Base-by-base conservation (phyloP, 176 grass and related monocot genomes). In the Triticum monococcum region DNA sequence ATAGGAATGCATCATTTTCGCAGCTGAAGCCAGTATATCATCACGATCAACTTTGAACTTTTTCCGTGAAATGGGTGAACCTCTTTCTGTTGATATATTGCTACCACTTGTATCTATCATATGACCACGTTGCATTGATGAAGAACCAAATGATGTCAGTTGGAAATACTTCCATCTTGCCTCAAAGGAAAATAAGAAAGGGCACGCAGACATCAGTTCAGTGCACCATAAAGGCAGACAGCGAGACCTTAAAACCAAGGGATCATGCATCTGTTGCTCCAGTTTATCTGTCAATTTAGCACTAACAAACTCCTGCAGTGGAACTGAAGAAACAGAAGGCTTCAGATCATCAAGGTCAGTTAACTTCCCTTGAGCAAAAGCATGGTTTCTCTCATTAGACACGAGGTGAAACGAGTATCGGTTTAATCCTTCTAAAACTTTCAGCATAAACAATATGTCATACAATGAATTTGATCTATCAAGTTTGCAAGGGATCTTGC, bases 151-250 rank as follows among this genome's bases (percentile, higher is more conserved):
- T 91, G 88, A 46, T 60, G 80, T 85, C 68, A 96, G 56, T 23
- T 89, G 91, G 89, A 99, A 99, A 90, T 96, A 99, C 83, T 96
- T 99, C 92, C 84, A 80, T 86, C 92, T 94, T 64, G 97, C 80
- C 79, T 96, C 97, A 83, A 96, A 94, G 36, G 97, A 96, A 92
- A 99, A 99, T 84, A 99, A 93, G 92, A 99, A 99, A 71, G 94
- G 90, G n/a, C 97, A 96, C 31, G 87, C 75, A 64, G 91, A 79
- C 89, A 94, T 93, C 75, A 96, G 88, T 83, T 96, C 92, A 40
- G 85, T 90, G 78, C 92, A 99, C 97, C 97, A 99, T 80, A 87
- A 89, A 66, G 97, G 97, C 70, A 96, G 67, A 57, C 92, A 88
- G 64, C 80, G 79, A 87, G 97, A 92, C 43, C 59, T 83, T 89